Evolutionary conservation across 31 red algal species (phyloP).

Genomic region (Endocladia muricata): DNA sequence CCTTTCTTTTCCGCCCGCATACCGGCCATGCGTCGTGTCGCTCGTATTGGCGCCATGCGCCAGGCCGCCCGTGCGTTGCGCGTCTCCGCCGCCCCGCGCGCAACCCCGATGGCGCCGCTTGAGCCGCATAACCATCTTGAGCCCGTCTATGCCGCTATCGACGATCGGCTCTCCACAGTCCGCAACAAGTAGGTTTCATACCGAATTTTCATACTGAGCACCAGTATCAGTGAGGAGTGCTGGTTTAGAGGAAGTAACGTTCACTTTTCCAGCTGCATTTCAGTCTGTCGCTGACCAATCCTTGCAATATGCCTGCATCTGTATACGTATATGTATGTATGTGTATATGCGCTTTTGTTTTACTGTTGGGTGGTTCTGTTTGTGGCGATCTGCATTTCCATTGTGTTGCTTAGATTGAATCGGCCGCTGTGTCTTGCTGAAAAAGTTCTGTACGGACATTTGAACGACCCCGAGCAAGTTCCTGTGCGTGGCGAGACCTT

Average conservation of each 20-base stretch:
- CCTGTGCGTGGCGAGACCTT: slow-evolving; percentile 94
- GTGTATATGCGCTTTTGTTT: no score
- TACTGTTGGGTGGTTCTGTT: no score
- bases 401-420: slow-evolving; percentile 32
- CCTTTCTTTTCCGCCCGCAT: neutral
- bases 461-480: slow-evolving; percentile 70
- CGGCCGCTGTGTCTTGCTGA: slow-evolving; percentile 93
- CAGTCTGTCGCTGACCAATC: no score
- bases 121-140: slow-evolving; percentile 89
- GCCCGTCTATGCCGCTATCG: slow-evolving; percentile 81
- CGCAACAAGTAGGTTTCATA: slow-evolving; percentile 57
- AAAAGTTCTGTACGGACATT: slow-evolving; percentile 96
- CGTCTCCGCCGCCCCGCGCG: slow-evolving; percentile 37
- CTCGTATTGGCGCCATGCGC: slow-evolving; percentile 31
- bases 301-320: no score
- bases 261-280: neutral
- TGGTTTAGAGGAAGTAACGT: neutral
- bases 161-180: slow-evolving; percentile 78
- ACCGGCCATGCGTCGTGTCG: slow-evolving; percentile 34
- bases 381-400: neutral
- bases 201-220: neutral
- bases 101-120: slow-evolving; percentile 67
- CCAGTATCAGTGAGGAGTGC: neutral
- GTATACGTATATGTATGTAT: no score
- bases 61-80: slow-evolving; percentile 40